These are phyloP conservation scores for Fraxinus sp. DNA, from an alignment of 305 asterid species.

Conservation along the genomic window DNA sequence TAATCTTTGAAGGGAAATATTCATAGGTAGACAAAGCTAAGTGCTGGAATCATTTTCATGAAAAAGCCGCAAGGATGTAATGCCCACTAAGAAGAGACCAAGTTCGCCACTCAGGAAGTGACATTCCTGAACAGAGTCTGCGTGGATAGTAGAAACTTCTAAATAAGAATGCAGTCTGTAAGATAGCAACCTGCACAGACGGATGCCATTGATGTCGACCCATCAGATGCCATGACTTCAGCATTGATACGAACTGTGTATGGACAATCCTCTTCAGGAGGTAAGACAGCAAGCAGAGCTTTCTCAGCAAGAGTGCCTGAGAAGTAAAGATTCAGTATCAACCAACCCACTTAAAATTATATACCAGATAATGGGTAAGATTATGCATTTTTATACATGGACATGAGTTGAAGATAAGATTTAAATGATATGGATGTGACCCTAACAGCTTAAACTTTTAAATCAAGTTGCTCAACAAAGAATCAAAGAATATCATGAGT, in stretches of 20 bases:
- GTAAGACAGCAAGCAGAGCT: conserved; percentile 83
- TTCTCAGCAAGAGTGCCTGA: conserved; percentile 98
- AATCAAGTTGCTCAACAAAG: background rate
- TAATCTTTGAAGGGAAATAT: conserved; percentile 16
- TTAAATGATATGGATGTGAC: background rate
- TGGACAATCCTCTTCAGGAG: conserved; percentile 82
- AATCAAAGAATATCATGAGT: background rate
- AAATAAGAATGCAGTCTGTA: background rate
- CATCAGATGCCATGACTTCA: conserved; percentile 98
- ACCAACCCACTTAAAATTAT: background rate
- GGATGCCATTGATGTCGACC: conserved; percentile 99
- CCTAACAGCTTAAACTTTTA: background rate
- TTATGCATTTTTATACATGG: background rate
- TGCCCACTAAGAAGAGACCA: conserved; percentile 6
- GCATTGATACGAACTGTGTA: conserved; percentile 92
- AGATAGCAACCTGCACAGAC: conserved; percentile 87
- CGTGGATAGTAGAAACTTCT: background rate
- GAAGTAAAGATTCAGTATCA: conserved; percentile 28
- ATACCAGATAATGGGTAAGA: background rate
- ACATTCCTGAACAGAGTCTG: conserved; percentile 1
- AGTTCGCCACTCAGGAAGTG: conserved; percentile 3
- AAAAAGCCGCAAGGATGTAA: background rate
- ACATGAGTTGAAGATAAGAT: background rate
- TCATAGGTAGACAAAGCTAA: conserved; percentile 6
- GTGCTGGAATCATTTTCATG: conserved; percentile 7